phyloP scores from a whole-genome alignment of 176 grass and related monocot genomes.

The Lolium rigidum region DNA sequence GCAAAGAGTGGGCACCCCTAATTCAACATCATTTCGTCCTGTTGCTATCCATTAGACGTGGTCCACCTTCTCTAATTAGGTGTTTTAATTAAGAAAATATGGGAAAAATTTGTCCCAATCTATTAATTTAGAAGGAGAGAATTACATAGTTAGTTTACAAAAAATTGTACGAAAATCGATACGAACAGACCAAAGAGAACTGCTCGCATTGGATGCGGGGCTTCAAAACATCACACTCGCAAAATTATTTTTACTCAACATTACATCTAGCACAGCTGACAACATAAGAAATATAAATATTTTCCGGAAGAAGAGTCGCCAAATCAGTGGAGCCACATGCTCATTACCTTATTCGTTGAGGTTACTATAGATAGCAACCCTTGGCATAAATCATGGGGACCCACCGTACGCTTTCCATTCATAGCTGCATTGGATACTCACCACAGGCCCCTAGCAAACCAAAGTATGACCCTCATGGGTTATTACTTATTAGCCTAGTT shows the following conservation, averaged over 20 bases:
- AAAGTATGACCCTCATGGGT: neutral
- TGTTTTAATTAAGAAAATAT: too few relatives aligned
- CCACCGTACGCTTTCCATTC: neutral
- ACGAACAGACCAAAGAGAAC: too few relatives aligned
- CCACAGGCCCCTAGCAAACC: neutral
- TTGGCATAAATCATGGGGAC: slow-evolving; percentile 18
- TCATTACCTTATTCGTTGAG: neutral
- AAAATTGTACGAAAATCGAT: too few relatives aligned
- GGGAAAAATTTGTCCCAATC: too few relatives aligned
- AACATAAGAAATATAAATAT: neutral
- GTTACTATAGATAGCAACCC: slow-evolving; percentile 21
- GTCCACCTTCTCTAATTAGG: too few relatives aligned
- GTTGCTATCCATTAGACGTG: neutral
- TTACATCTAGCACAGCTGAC: neutral
- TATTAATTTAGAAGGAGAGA: too few relatives aligned
- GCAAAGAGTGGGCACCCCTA: neutral
- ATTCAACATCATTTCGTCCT: slow-evolving; percentile 1
- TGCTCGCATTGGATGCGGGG: too few relatives aligned
- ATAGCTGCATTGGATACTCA: slow-evolving; percentile 24
- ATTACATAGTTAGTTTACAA: too few relatives aligned
- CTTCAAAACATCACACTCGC: too few relatives aligned
- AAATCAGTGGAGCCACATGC: slow-evolving; percentile 12
- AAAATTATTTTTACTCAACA: too few relatives aligned
- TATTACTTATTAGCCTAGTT: neutral
- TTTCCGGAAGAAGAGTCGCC: neutral